A percentile compares a stretch with the other conserved stretches of the same genome.
Conservation (phyloP, 306 rosid genomes). For the Fragaria ananassa region DNA sequence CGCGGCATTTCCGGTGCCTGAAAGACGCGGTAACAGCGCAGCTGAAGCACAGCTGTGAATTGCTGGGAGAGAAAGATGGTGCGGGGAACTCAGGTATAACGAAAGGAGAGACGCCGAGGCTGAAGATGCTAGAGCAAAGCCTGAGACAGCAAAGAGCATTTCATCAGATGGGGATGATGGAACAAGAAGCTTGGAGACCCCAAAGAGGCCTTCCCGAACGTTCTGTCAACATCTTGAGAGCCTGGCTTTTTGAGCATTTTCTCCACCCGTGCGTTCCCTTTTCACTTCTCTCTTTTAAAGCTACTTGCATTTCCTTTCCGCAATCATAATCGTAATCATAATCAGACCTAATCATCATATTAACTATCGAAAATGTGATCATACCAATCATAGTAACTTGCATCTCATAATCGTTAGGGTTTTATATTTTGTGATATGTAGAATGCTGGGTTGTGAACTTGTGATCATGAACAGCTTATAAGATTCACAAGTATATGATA, state of each 20-base stretch:
- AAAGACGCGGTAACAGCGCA: conserved; percentile 72
- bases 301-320: background rate
- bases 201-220: conserved; percentile 98
- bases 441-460: background rate
- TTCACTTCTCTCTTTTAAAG: background rate
- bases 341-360: background rate
- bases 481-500: background rate
- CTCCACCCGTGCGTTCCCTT: conserved; percentile 83
- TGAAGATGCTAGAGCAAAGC: conserved; percentile 79
- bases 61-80: conserved; percentile 87
- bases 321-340: background rate
- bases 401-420: background rate
- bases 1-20: conserved; percentile 89
- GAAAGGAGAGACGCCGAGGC: conserved; percentile 95
- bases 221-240: conserved; percentile 91
- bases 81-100: conserved; percentile 70
- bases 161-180: conserved; percentile 97
- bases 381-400: background rate
- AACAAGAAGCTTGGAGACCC: conserved; percentile 99
- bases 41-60: conserved; percentile 69
- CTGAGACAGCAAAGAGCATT: conserved; percentile 89
- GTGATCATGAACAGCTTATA: background rate
- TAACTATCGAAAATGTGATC: background rate
- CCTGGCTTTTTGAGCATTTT: conserved; percentile 99
- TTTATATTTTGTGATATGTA: background rate